Evolutionary conservation across 1,139 yeast species (phyloP), one percentile per base, ranked within the genome.

Genomic region (Spencermartinsiella ligniputridi): DNA sequence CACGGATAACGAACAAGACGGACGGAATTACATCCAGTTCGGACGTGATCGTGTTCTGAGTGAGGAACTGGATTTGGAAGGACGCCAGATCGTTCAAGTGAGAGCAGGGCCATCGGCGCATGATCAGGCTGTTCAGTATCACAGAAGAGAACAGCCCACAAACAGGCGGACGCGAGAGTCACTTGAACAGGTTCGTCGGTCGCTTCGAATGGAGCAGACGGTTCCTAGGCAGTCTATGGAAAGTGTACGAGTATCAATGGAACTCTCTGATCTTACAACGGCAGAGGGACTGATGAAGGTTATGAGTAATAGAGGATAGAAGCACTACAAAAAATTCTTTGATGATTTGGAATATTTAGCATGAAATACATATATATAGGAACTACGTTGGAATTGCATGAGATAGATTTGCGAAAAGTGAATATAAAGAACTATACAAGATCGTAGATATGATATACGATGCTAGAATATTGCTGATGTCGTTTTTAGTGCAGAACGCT

Each of bases 201-300:
- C 48, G 13, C 43, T 54, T 36, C 48, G 61, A n/a, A 56, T 55
- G 54, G 62, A 58, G 40, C 62, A 58, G 44, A 46, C 47, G 3
- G 52, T 53, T 17, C 58, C 58, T 2, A 48, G 61, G 4, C 46
- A 51, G 36, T 54, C 59, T 1, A 35, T 55, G 35, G 63, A 59
- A 9, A 51, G 50, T 16, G 48, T 59, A 15, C 50, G 63, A 21
- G 52, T 59, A n/a, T 53, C 59, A n/a, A 52, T 56, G 56, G 63
- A 59, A 21, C 34, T 57, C 8, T 44, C 48, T 11, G 63, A 58
- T 34, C 38, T 58, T 21, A 58, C 62, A 6, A 57, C 62, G 2
- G 63, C 63, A 3, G 60, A 57, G 30, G 55, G 56, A 17, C 42
- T 58, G 37, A 53, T 56, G 56, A 44, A 51, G 19, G 49, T 47